Base-by-base conservation (phyloP, 768 basidiomycete species). In the Hortiboletus campestris region DNA sequence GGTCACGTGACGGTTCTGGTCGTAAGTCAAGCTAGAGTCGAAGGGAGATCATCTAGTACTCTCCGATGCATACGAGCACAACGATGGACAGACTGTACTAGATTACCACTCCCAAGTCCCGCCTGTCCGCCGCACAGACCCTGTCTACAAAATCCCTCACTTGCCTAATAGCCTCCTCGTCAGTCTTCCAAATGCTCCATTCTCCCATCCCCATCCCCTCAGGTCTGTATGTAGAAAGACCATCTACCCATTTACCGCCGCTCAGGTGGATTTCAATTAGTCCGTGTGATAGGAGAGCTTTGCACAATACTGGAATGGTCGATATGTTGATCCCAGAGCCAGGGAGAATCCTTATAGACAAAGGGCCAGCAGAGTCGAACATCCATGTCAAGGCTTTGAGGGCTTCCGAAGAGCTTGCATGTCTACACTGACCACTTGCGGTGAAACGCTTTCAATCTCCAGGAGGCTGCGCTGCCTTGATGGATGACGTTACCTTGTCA, bases 251-350 rank as follows among this genome's bases (percentile, higher is more conserved):
- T 32, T 67, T 63, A 2, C 87, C 89, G 0, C 83, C 91, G 59
- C 89, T 91, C 55, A 91, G 65, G 66, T 93, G 91, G 1, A 93
- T 74, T 67, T 92, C 89, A 22, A 71, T 72, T 22, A 90, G 67
- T 7, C 86, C 86, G 25, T 78, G 71, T 0, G 84, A 80, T 22
- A 83, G 61, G 36, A 91, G 73, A 19, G 71, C 60, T 20, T 76
- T 62, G 47, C 89, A 72, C 34, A 93, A 44, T 12, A 60, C 49
- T 2, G 72, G 66, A n/a, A 85, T 72, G 2, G 81, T 89, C 10
- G 74, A 63, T 8, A 76, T 66, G 60, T 86, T 89, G 51, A 93
- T 83, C 1, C 91, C 90, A 12, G 88, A 87, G 5, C 91, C 91
- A 3, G 89, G 86, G 58, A 92, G 80, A 46, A 94, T 79, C 10